Evolutionary conservation across 2,329 filamentous ascomycete genomes (phyloP).

Genomic region (Ophioceras dolichostomum): DNA sequence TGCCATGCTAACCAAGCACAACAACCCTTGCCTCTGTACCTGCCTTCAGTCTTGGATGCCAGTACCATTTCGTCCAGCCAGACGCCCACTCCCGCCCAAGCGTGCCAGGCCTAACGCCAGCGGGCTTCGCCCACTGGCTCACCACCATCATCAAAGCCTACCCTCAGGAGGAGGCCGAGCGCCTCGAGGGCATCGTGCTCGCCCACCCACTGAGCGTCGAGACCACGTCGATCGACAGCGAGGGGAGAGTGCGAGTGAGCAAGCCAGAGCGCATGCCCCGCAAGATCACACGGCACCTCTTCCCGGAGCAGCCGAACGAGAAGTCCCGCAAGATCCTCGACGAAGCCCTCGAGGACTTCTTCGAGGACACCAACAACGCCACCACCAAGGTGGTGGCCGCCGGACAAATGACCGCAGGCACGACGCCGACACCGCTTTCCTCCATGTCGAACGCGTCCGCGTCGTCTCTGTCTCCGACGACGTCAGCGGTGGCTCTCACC

Average conservation of each 20-base stretch:
- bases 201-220: conserved; percentile 54
- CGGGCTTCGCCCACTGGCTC: conserved; percentile 63
- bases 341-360: conserved; percentile 39
- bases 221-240: conserved; percentile 35
- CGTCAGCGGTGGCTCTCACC: no score
- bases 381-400: no score
- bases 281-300: conserved; percentile 60
- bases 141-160: conserved; percentile 61
- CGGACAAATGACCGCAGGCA: no score
- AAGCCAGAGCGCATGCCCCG: conserved; percentile 66
- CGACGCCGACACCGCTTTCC: no score
- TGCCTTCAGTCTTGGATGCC: conserved; percentile 27
- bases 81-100: conserved; percentile 37
- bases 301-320: conserved; percentile 48
- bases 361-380: conserved; percentile 10
- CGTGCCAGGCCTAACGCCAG: conserved; percentile 52
- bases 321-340: conserved; percentile 48
- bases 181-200: conserved; percentile 55
- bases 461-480: no score
- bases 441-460: no score
- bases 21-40: background rate
- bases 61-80: conserved; percentile 54
- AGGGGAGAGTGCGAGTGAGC: conserved; percentile 47
- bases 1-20: no score
- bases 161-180: conserved; percentile 61